These are phyloP conservation scores for Nidula niveotomentosa DNA, from an alignment of 1,284 basidiomycete species.

Conservation along the genomic window DNA sequence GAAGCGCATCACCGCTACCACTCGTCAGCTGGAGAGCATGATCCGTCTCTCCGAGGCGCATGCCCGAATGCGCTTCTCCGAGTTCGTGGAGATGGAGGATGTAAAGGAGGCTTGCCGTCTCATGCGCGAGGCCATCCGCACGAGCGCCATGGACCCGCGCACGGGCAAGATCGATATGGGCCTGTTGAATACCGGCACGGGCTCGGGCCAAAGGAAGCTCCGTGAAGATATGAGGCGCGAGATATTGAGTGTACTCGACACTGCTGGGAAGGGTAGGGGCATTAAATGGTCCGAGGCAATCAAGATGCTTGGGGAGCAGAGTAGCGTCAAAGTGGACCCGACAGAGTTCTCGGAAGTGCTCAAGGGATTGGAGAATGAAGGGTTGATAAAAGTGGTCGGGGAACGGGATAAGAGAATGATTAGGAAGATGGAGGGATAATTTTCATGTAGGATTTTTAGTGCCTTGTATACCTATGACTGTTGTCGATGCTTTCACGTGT, in stretches of 20 bases:
- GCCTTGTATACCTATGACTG: too few species aligned
- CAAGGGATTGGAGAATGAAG: conserved; percentile 79
- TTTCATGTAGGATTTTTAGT: neutral
- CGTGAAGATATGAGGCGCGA: conserved; percentile 86
- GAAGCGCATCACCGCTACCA: conserved; percentile 97
- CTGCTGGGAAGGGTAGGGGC: conserved; percentile 55
- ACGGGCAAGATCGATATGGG: conserved; percentile 98
- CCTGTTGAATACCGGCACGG: conserved; percentile 92
- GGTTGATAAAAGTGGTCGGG: conserved; percentile 80
- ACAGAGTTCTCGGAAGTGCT: conserved; percentile 85
- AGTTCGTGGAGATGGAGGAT: conserved; percentile 83
- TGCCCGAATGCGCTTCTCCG: conserved; percentile 91
- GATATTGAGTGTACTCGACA: conserved; percentile 67
- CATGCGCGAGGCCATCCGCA: conserved; percentile 95
- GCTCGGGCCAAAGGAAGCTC: conserved; percentile 79
- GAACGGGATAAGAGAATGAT: conserved; percentile 86
- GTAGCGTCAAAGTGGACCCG: conserved; percentile 73
- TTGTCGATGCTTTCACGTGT: too few species aligned
- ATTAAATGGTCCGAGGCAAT: conserved; percentile 81
- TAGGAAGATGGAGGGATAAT: conserved; percentile 44
- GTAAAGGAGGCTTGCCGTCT: conserved; percentile 91
- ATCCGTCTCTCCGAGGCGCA: conserved; percentile 98
- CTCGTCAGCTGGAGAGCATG: conserved; percentile 96
- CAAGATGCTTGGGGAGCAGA: conserved; percentile 76
- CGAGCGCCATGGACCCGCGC: conserved; percentile 91